Conservation (phyloP, 2,329 filamentous ascomycete genomes). For the Thermomyces lanuginosus region DNA sequence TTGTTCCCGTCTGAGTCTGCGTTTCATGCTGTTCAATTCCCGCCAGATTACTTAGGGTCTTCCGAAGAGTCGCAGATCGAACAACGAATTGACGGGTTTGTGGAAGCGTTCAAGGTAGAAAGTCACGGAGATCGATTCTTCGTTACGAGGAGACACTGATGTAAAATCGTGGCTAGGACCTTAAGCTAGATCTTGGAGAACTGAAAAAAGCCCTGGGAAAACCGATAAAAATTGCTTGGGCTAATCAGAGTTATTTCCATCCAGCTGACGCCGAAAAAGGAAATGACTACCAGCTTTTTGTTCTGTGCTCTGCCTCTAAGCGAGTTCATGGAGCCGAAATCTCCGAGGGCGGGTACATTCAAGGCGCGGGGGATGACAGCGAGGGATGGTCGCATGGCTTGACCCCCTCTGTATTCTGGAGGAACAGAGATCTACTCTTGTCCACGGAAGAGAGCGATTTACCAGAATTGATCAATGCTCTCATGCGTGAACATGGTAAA, state of each 20-base stretch:
- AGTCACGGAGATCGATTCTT: background rate
- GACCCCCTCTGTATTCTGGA: conserved; percentile 68
- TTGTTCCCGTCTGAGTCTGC: conserved; percentile 47
- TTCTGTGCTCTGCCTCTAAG: conserved; percentile 74
- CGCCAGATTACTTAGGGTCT: conserved; percentile 52
- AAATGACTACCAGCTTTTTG: conserved; percentile 49
- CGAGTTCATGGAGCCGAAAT: conserved; percentile 52
- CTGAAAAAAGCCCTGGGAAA: conserved; percentile 45
- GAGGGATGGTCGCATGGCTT: conserved; percentile 82
- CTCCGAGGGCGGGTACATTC: conserved; percentile 64
- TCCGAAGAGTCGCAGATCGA: conserved; percentile 72
- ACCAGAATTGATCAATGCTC: conserved; percentile 32
- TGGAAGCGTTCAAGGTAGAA: conserved; percentile 31
- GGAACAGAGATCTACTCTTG: conserved; percentile 44
- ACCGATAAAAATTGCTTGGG: conserved; percentile 64
- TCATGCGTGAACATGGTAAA: conserved; percentile 20
- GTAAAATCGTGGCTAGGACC: conserved; percentile 31
- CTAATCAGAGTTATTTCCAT: conserved; percentile 49
- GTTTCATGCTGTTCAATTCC: conserved; percentile 47
- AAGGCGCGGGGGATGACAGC: conserved; percentile 86
- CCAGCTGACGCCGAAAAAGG: conserved; percentile 32
- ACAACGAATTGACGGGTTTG: conserved; percentile 40
- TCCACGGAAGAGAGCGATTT: conserved; percentile 49
- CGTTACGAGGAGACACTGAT: conserved; percentile 11
- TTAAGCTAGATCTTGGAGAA: conserved; percentile 43